phyloP scores from a whole-genome alignment of 495 filamentous ascomycete genomes.

The Oidiodendron maius region DNA sequence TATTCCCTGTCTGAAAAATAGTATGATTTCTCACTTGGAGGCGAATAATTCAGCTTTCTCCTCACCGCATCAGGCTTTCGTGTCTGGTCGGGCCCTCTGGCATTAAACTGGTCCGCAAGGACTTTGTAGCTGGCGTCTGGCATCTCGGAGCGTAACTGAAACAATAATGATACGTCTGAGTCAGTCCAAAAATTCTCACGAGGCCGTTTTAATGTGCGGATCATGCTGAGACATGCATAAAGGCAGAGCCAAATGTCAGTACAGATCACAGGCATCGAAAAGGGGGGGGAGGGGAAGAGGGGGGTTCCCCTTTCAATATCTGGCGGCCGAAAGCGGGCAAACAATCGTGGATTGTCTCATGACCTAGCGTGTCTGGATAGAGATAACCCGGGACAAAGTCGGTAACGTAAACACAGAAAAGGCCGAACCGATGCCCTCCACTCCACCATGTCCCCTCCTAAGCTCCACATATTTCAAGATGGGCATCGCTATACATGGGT shows the following conservation, averaged over 20 bases:
- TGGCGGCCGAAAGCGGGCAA: not conserved
- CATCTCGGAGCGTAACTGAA: not conserved
- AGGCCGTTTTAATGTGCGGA: not conserved
- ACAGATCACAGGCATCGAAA: not conserved
- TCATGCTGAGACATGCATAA: not conserved
- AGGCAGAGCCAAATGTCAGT: not conserved
- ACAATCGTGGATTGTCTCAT: not conserved
- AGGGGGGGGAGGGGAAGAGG: too few relatives aligned
- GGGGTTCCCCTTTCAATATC: too few relatives aligned
- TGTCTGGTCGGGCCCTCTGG: not conserved
- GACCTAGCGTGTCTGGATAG: not conserved
- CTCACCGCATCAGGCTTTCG: not conserved
- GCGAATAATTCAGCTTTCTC: not conserved
- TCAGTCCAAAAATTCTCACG: not conserved
- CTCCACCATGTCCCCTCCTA: not conserved
- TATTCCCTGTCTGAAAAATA: too few relatives aligned
- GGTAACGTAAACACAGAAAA: not conserved
- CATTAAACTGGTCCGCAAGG: not conserved
- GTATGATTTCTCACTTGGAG: too few relatives aligned
- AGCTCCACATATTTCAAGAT: not conserved
- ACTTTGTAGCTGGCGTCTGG: not conserved
- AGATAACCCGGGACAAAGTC: not conserved
- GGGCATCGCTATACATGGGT: not conserved
- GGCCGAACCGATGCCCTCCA: not conserved
- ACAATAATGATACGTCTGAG: not conserved